A percentile compares a stretch with the other conserved stretches of the same genome.
phyloP scores from a whole-genome alignment of 164 flowering plant species.

The Kalanchoe fedtschenkoi region DNA sequence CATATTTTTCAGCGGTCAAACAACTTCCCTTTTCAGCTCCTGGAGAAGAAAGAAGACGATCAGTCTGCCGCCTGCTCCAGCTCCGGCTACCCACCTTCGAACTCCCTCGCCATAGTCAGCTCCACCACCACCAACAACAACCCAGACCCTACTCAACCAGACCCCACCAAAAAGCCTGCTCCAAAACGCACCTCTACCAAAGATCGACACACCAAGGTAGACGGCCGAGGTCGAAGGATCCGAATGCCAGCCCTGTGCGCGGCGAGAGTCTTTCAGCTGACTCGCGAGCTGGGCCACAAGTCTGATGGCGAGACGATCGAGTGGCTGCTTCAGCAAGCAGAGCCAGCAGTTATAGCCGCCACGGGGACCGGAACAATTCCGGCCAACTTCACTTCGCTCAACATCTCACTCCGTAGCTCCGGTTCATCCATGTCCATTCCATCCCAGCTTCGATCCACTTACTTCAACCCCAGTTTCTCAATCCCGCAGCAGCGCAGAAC shows the following conservation, averaged over 20 bases:
- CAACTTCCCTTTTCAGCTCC: slow-evolving; percentile 58
- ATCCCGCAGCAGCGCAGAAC: background rate
- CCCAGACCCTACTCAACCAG: background rate
- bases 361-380: background rate
- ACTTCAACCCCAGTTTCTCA: slow-evolving; percentile 1
- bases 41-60: slow-evolving; percentile 35
- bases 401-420: slow-evolving; percentile 1
- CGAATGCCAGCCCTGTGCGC: background rate
- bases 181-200: slow-evolving; percentile 5
- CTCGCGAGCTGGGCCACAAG: background rate
- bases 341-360: background rate
- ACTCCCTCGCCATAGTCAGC: slow-evolving; percentile 11
- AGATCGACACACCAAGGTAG: slow-evolving; percentile 1
- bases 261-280: background rate
- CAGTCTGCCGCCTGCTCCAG: slow-evolving; percentile 14
- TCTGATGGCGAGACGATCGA: background rate
- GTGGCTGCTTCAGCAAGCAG: background rate
- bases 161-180: background rate
- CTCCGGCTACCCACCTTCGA: slow-evolving; percentile 19
- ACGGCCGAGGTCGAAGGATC: slow-evolving; percentile 2
- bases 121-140: background rate
- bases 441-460: background rate
- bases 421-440: background rate
- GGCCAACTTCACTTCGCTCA: background rate
- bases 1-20: slow-evolving; percentile 31